Conservation (phyloP, 495 filamentous ascomycete genomes). For the Penicilliopsis zonata region DNA sequence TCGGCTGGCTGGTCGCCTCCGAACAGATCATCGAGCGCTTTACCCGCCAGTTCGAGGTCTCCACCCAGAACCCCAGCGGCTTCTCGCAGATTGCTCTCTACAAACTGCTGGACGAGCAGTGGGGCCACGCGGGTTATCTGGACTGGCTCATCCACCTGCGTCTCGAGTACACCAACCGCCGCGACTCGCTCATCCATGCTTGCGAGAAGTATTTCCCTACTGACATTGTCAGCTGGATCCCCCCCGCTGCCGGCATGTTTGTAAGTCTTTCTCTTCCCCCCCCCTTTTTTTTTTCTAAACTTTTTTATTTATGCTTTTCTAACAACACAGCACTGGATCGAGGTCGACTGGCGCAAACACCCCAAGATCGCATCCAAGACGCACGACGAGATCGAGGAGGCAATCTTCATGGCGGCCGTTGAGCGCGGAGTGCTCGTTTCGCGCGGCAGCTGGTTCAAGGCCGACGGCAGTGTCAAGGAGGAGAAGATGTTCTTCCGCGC, state of each 20-base stretch:
- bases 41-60: slow-evolving; percentile 62
- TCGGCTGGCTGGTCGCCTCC: slow-evolving; percentile 58
- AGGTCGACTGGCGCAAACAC: slow-evolving; percentile 64
- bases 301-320: slow-evolving; percentile 2
- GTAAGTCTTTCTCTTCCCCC: slow-evolving; percentile 37
- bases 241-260: slow-evolving; percentile 94
- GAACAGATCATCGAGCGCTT: slow-evolving; percentile 76
- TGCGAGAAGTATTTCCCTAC: slow-evolving; percentile 70
- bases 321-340: slow-evolving; percentile 61
- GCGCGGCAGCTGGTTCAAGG: slow-evolving; percentile 81
- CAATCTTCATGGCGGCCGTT: slow-evolving; percentile 66
- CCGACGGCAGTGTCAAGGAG: slow-evolving; percentile 35
- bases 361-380: slow-evolving; percentile 43
- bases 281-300: neutral
- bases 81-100: slow-evolving; percentile 71
- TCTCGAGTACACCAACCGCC: slow-evolving; percentile 67
- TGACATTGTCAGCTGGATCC: slow-evolving; percentile 70
- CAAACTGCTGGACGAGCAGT: slow-evolving; percentile 84
- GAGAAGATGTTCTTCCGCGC: slow-evolving; percentile 69
- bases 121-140: slow-evolving; percentile 88
- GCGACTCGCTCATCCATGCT: slow-evolving; percentile 67
- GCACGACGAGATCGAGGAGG: slow-evolving; percentile 65
- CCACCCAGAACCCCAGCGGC: slow-evolving; percentile 73
- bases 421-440: slow-evolving; percentile 61
- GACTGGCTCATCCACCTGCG: slow-evolving; percentile 81